Percentiles rank a stretch among this genome's conserved stretches.
These are phyloP conservation scores for Malassezia japonica DNA, from an alignment of 1,284 basidiomycete species.

Conservation along the genomic window DNA sequence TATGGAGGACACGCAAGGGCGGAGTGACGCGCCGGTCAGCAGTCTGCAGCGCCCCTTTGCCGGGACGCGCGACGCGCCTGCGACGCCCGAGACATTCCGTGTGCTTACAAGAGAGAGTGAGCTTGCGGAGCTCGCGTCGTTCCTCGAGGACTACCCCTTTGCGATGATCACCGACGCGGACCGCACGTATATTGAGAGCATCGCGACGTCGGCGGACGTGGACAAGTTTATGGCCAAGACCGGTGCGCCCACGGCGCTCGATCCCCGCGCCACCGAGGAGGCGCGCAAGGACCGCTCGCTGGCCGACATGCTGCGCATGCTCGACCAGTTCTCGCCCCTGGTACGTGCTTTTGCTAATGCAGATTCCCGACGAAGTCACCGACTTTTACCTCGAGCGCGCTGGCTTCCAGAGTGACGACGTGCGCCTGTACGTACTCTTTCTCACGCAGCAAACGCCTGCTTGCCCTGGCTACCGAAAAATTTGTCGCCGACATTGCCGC, in stretches of 20 bases:
- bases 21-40: slow-evolving; percentile 21
- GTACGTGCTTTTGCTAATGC: slow-evolving; percentile 40
- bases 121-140: slow-evolving; percentile 40
- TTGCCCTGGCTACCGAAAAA: slow-evolving; percentile 93
- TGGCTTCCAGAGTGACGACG: slow-evolving; percentile 89
- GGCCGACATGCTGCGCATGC: slow-evolving; percentile 85
- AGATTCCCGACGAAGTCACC: slow-evolving; percentile 97
- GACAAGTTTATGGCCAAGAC: slow-evolving; percentile 25
- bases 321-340: slow-evolving; percentile 92
- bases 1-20: slow-evolving; percentile 21
- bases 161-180: slow-evolving; percentile 42
- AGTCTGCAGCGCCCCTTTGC: slow-evolving; percentile 24
- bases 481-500: slow-evolving; percentile 94
- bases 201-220: slow-evolving; percentile 38
- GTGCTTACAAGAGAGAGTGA: slow-evolving; percentile 41
- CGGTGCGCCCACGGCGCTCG: background rate
- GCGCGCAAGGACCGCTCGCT: slow-evolving; percentile 67
- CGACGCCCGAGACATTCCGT: slow-evolving; percentile 23
- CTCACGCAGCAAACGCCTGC: slow-evolving; percentile 60
- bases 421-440: slow-evolving; percentile 29
- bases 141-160: slow-evolving; percentile 36
- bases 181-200: slow-evolving; percentile 32
- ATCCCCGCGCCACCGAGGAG: slow-evolving; percentile 58
- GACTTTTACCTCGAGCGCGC: slow-evolving; percentile 93
- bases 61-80: slow-evolving; percentile 4